Percentiles rank a stretch among this genome's conserved stretches.
Evolutionary conservation across 305 asterid genomes (phyloP).

Genomic region (Fraxinus baroniana): DNA sequence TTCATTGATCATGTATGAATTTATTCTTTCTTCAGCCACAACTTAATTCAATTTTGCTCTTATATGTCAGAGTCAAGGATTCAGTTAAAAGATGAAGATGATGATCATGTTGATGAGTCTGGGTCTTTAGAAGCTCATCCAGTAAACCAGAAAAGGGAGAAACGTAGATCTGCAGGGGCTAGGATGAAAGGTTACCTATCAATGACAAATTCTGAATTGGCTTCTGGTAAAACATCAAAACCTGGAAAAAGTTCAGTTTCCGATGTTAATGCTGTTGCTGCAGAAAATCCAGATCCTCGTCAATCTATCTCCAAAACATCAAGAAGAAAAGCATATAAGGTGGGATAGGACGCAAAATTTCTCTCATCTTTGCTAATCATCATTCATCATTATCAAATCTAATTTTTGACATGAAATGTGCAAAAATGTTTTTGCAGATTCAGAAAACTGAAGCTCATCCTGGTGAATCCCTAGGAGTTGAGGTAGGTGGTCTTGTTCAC

Average conservation of each 20-base stretch:
- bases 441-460: constrained; percentile 49
- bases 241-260: constrained; percentile 46
- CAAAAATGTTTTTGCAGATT: constrained; percentile 41
- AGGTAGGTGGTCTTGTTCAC: constrained; percentile 40
- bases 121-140: constrained; percentile 53
- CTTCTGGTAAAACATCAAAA: constrained; percentile 48
- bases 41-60: constrained; percentile 22
- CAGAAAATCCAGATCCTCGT: constrained; percentile 48
- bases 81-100: constrained; percentile 47
- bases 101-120: constrained; percentile 69
- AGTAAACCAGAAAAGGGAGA: constrained; percentile 48
- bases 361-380: constrained; percentile 19
- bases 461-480: constrained; percentile 46
- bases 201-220: constrained; percentile 45
- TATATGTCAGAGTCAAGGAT: constrained; percentile 46
- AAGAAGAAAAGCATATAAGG: constrained; percentile 63
- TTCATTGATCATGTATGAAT: constrained; percentile 22
- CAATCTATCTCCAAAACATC: constrained; percentile 40
- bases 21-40: not conserved
- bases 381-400: constrained; percentile 23
- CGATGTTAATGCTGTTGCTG: constrained; percentile 43
- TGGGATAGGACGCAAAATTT: constrained; percentile 26
- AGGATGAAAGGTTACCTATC: constrained; percentile 47
- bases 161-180: constrained; percentile 41
- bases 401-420: constrained; percentile 18